A percentile compares a stretch with the other conserved stretches of the same genome.
Conservation (phyloP, 192 early-diverging fungal species). For the Gryganskiella cystojenkinii region DNA sequence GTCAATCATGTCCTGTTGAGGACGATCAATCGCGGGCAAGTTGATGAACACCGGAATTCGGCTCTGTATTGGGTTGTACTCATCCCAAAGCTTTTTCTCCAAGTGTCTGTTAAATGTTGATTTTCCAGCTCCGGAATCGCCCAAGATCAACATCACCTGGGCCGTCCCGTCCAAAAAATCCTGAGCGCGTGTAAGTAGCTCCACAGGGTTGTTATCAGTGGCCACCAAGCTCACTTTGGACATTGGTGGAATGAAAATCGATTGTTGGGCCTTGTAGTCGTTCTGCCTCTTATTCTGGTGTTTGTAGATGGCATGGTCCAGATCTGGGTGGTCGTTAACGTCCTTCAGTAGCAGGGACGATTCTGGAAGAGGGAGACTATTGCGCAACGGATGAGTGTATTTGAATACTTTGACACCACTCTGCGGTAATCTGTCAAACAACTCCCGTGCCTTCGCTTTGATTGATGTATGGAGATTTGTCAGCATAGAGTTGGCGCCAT, state of each 20-base stretch:
- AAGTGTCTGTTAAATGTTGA: conserved; percentile 1
- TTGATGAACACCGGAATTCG: conserved; percentile 2
- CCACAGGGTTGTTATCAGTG: background rate
- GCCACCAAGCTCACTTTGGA: background rate
- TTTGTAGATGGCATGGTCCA: background rate
- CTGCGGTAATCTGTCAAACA: too few relatives aligned
- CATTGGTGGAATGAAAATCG: background rate
- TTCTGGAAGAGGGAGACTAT: too few relatives aligned
- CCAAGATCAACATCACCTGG: background rate
- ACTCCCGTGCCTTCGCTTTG: too few relatives aligned
- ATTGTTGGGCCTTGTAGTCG: background rate
- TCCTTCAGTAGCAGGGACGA: background rate
- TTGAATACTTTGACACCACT: too few relatives aligned
- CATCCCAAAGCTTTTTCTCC: background rate
- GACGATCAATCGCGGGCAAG: background rate
- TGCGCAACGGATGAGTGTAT: too few relatives aligned
- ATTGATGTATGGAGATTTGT: too few relatives aligned
- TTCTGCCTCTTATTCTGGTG: background rate
- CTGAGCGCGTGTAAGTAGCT: background rate
- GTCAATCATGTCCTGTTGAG: background rate
- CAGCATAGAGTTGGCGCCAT: background rate
- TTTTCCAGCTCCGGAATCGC: conserved; percentile 8
- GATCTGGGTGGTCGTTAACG: background rate
- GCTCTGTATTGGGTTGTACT: background rate
- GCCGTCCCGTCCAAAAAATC: background rate